A percentile compares a stretch with the other conserved stretches of the same genome.
These are phyloP conservation scores for Ambrosia artemisiifolia DNA, from an alignment of 129 eudicot species.

Conservation along the genomic window DNA sequence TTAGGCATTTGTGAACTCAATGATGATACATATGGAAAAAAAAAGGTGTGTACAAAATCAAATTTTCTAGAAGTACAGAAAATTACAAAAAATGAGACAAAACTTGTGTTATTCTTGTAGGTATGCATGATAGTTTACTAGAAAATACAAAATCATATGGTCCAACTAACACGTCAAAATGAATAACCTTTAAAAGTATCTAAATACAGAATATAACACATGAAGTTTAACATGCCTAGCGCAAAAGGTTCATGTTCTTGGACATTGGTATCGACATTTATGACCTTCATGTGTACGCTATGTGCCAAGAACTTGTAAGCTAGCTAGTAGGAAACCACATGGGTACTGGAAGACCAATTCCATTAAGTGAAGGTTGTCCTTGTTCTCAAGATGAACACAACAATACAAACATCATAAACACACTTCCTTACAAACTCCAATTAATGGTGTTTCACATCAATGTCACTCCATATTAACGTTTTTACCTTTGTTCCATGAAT, in stretches of 20 bases:
- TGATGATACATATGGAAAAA: background rate
- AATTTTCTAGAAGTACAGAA: background rate
- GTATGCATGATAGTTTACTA: background rate
- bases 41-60: background rate
- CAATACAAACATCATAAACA: slow-evolving; percentile 12
- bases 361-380: slow-evolving; percentile 35
- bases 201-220: background rate
- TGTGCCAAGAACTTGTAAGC: slow-evolving; percentile 11
- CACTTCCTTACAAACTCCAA: slow-evolving; percentile 18
- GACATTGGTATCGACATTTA: background rate
- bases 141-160: background rate
- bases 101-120: background rate
- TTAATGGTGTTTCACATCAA: slow-evolving; percentile 22
- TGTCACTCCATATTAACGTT: background rate
- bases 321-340: slow-evolving; percentile 16
- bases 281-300: slow-evolving; percentile 8
- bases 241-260: background rate
- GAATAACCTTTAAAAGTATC: background rate
- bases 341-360: slow-evolving; percentile 24
- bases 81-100: background rate
- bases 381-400: slow-evolving; percentile 23
- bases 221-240: background rate
- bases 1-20: background rate
- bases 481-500: background rate
- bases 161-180: background rate